Evolutionary conservation across 2,329 filamentous ascomycete genomes (phyloP), one percentile per base, ranked within the genome.

Genomic region (Exophiala sideris): DNA sequence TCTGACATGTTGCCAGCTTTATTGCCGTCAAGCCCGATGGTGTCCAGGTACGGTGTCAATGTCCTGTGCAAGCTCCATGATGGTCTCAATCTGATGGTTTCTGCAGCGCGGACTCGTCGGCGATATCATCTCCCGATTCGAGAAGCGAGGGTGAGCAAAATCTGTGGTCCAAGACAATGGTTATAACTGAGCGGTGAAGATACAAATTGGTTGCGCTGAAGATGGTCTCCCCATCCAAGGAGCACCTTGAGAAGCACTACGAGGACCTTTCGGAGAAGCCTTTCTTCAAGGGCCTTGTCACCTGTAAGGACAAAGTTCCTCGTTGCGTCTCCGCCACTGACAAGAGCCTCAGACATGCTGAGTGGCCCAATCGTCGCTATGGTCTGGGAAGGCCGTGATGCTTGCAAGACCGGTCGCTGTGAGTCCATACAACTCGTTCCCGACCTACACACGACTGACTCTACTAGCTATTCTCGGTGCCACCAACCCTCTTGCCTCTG

Each of bases 1-100:
- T n/a, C 33, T 12, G 68, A 73, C 66, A 74, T 54, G 47, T 57
- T 52, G 66, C 59, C 71, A 97, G 92, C 82, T 97, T 97, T 89
- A 97, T 97, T 84, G 94, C 94, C 75, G 90, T 99, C 85, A 99
- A 99, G 91, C 94, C 92, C 69, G 94, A 97, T 80, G 94, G 94
- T 77, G 94, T 97, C 80, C 94, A 96, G 87, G 91, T 95, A 86
- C 67, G 79, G 11, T 32, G 14, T 41, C 29, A 7, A 33, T 40
- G 24, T 14, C 39, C 24, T 29, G n/a, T 45, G 33, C 32, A 21
- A 12, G 5, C 18, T 21, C 33, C 39, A 38, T 44, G 29, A 7
- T 20, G 8, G 29, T n/a, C 29, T 18, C 8, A 12, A n/a, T 16
- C 48, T 48, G 48, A 52, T 45, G 29, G 24, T 4, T 18, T 5